phyloP scores from a whole-genome alignment of 768 basidiomycete species.

The Megacollybia marginata region DNA sequence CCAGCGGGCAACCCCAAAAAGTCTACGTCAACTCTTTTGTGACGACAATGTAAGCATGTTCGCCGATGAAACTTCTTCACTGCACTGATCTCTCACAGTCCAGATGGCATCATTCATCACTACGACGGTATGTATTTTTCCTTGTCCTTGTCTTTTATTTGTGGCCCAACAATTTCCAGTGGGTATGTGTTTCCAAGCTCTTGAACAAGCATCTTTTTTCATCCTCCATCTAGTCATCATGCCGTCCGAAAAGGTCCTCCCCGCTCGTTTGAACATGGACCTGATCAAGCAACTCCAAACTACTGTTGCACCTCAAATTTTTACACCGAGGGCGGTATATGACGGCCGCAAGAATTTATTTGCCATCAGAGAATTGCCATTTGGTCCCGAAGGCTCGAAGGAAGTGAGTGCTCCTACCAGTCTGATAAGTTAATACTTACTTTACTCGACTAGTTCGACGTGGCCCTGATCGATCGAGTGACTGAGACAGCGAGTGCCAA shows the following conservation, averaged over 20 bases:
- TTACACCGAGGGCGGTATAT: constrained; percentile 68
- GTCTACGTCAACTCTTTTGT: constrained; percentile 57
- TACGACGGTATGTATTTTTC: constrained; percentile 58
- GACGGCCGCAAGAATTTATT: constrained; percentile 78
- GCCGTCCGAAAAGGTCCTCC: constrained; percentile 62
- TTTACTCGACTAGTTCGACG: constrained; percentile 44
- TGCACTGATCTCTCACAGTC: constrained; percentile 26
- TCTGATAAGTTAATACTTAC: constrained; percentile 2
- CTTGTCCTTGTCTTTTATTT: neutral
- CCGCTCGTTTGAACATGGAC: constrained; percentile 62
- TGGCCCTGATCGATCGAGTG: constrained; percentile 38
- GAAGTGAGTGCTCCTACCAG: constrained; percentile 33
- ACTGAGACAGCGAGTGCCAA: constrained; percentile 26
- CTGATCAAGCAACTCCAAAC: constrained; percentile 59
- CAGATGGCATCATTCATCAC: constrained; percentile 61
- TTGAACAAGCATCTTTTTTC: neutral
- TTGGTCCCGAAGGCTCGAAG: constrained; percentile 41
- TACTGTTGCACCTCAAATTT: constrained; percentile 49
- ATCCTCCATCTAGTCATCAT: constrained; percentile 40
- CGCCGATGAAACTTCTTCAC: too few relatives aligned
- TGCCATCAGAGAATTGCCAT: constrained; percentile 50
- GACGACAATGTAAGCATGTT: constrained; percentile 19
- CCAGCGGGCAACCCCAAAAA: constrained; percentile 34
- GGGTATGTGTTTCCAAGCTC: constrained; percentile 25
- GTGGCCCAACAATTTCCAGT: constrained; percentile 20